phyloP scores from a whole-genome alignment of 257 asterid species.

The Penstemon barbatus region DNA sequence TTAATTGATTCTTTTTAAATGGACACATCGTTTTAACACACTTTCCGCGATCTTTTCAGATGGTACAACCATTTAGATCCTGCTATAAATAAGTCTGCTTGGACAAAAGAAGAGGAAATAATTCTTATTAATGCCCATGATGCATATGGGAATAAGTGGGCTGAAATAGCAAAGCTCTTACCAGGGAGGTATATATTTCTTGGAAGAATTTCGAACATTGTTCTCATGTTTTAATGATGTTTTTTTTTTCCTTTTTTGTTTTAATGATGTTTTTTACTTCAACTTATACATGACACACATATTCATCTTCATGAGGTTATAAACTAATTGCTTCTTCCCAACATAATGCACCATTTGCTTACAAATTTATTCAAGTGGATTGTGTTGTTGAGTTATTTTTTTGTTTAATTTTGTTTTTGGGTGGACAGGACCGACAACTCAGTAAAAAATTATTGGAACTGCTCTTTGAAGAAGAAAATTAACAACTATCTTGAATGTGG shows the following conservation, averaged over 20 bases:
- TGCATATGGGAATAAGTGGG: constrained; percentile 59
- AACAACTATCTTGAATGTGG: not conserved
- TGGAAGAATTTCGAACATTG: not conserved
- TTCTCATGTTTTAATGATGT: not conserved
- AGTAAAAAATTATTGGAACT: constrained; percentile 62
- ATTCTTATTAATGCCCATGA: constrained; percentile 45
- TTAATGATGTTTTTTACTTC: not conserved
- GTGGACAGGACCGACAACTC: constrained; percentile 54
- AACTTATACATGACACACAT: not conserved
- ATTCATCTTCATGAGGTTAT: not conserved
- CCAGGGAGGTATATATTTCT: constrained; percentile 50
- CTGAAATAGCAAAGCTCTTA: constrained; percentile 49
- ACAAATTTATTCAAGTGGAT: not conserved
- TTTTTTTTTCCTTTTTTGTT: not conserved
- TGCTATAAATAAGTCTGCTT: constrained; percentile 46
- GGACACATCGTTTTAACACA: not conserved
- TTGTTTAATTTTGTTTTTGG: not conserved
- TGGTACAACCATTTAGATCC: constrained; percentile 65
- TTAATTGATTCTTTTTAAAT: too few relatives aligned
- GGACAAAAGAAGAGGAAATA: constrained; percentile 57
- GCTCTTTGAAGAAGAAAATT: constrained; percentile 51
- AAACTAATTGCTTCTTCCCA: too few relatives aligned
- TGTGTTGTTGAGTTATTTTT: not conserved
- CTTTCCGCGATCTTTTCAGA: constrained; percentile 21
- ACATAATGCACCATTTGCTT: not conserved